Evolutionary conservation across 805 yeast species (phyloP).

Genomic region (Aciculoconidium aculeatum): DNA sequence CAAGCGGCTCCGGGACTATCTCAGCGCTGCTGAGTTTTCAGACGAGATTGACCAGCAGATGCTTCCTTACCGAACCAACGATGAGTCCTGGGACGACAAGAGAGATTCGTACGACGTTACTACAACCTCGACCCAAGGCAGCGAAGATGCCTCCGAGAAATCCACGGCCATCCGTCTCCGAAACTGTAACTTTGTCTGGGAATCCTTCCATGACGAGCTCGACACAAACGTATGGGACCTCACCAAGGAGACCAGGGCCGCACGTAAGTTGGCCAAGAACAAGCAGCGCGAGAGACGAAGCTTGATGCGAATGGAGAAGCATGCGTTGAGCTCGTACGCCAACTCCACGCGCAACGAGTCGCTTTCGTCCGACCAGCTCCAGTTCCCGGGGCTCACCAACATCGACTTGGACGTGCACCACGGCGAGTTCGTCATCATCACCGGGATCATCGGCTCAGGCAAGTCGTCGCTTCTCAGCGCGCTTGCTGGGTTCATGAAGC

Average conservation of each 20-base stretch:
- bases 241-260: conserved; percentile 8
- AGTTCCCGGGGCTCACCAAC: conserved; percentile 30
- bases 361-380: conserved; percentile 5
- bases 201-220: conserved; percentile 20
- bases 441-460: conserved; percentile 41
- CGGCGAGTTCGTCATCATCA: conserved; percentile 35
- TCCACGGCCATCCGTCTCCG: conserved; percentile 18
- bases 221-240: conserved; percentile 21
- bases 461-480: conserved; percentile 37
- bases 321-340: conserved; percentile 8
- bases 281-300: conserved; percentile 8
- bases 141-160: too few species aligned
- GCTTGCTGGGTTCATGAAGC: conserved; percentile 35
- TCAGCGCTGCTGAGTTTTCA: conserved; percentile 14
- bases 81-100: conserved; percentile 1
- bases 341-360: conserved; percentile 1
- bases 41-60: background rate
- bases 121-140: background rate
- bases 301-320: conserved; percentile 8
- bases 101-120: conserved; percentile 2
- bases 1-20: conserved; percentile 18
- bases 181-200: conserved; percentile 29
- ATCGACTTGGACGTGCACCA: conserved; percentile 24
- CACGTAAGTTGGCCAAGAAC: conserved; percentile 10
- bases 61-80: conserved; percentile 1